Conservation (phyloP, 805 yeast species). For the Teunomyces atbi region DNA sequence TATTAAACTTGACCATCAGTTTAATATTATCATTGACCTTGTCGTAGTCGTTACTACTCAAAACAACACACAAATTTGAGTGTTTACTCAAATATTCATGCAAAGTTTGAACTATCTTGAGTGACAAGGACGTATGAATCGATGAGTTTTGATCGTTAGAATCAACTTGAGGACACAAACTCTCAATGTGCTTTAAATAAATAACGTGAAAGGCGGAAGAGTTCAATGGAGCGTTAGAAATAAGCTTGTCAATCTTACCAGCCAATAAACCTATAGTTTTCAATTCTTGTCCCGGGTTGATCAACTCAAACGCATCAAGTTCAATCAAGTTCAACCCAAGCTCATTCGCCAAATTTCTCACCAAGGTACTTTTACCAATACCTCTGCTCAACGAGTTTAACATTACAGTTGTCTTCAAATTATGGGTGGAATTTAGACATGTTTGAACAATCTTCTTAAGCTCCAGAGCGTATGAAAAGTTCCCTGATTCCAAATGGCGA, state of each 20-base stretch:
- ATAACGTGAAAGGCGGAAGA: conserved; percentile 41
- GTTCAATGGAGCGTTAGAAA: conserved; percentile 33
- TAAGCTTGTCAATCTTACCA: conserved; percentile 71
- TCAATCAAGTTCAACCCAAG: conserved; percentile 67
- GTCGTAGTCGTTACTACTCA: conserved; percentile 74
- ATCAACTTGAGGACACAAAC: conserved; percentile 63
- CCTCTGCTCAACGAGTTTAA: conserved; percentile 70
- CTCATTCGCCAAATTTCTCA: conserved; percentile 51
- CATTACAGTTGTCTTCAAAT: conserved; percentile 60
- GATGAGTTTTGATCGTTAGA: conserved; percentile 49
- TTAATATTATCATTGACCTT: conserved; percentile 63
- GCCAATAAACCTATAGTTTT: conserved; percentile 75
- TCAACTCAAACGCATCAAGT: conserved; percentile 65
- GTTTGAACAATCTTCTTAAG: conserved; percentile 57
- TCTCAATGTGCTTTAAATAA: conserved; percentile 71
- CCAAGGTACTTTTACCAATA: conserved; percentile 73
- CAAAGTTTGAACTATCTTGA: conserved; percentile 58
- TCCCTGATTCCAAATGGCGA: conserved; percentile 14
- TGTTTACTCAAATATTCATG: conserved; percentile 49
- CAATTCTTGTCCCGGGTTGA: conserved; percentile 68
- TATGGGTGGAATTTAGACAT: conserved; percentile 36
- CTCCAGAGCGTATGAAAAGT: conserved; percentile 50
- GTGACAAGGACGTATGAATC: conserved; percentile 41
- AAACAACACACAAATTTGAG: conserved; percentile 46
- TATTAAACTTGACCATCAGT: conserved; percentile 71